Evolutionary conservation across 805 yeast genomes (phyloP).

Genomic region (Candida taoyuanica): DNA sequence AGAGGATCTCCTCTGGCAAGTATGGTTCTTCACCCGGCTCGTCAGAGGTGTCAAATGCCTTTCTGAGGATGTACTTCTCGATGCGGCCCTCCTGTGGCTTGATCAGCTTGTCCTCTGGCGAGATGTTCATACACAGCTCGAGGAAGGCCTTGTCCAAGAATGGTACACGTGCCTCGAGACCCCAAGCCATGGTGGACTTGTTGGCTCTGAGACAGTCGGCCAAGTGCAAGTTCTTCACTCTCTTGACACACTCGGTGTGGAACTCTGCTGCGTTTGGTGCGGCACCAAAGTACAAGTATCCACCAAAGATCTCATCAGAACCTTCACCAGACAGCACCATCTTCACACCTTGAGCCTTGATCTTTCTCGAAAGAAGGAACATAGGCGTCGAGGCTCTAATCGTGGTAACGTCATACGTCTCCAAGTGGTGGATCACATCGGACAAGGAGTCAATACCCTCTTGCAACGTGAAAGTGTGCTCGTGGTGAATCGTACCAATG

Average conservation of each 20-base stretch:
- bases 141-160: constrained; percentile 93
- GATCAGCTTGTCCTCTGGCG: constrained; percentile 89
- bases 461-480: constrained; percentile 93
- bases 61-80: constrained; percentile 94
- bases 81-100: constrained; percentile 65
- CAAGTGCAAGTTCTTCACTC: constrained; percentile 95
- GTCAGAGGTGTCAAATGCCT: constrained; percentile 92
- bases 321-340: constrained; percentile 99
- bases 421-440: constrained; percentile 93
- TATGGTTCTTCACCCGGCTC: constrained; percentile 77
- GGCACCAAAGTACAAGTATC: constrained; percentile 93
- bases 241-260: constrained; percentile 91
- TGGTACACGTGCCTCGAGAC: constrained; percentile 99
- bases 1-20: constrained; percentile 92
- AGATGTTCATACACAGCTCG: constrained; percentile 89
- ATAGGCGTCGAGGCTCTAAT: constrained; percentile 99
- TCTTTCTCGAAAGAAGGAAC: constrained; percentile 93
- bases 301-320: constrained; percentile 98
- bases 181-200: constrained; percentile 99
- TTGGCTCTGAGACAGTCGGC: constrained; percentile 98
- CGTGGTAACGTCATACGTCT: constrained; percentile 97
- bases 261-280: constrained; percentile 93
- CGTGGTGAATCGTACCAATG: constrained; percentile 96
- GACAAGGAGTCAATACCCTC: constrained; percentile 95
- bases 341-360: constrained; percentile 99